Conservation (phyloP, 106 monocot species). For the Cymbidium sinense region DNA sequence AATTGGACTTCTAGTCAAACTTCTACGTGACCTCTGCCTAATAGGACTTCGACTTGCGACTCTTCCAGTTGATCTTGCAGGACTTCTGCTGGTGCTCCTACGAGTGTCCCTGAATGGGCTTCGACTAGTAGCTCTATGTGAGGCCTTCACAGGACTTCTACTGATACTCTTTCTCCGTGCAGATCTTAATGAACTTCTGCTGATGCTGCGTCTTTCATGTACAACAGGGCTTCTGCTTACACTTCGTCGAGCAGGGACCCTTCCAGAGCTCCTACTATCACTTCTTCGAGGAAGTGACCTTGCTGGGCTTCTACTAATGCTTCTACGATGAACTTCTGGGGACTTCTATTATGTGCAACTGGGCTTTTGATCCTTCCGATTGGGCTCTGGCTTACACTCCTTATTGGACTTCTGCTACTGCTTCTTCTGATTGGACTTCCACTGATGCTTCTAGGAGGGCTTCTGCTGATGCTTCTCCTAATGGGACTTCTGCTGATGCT, state of each 20-base stretch:
- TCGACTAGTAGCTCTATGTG: background rate
- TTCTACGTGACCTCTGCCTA: slow-evolving; percentile 34
- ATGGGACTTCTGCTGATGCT: slow-evolving; percentile 39
- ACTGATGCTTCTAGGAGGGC: slow-evolving; percentile 7
- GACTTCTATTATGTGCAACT: slow-evolving; percentile 21
- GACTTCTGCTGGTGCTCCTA: slow-evolving; percentile 19
- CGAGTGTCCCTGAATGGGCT: background rate
- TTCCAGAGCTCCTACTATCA: slow-evolving; percentile 32
- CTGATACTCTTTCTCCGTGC: slow-evolving; percentile 9
- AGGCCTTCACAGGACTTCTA: slow-evolving; percentile 20
- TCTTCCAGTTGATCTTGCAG: slow-evolving; percentile 31
- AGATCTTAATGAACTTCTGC: slow-evolving; percentile 28
- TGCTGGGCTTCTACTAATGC: slow-evolving; percentile 32
- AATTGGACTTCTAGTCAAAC: slow-evolving; percentile 34
- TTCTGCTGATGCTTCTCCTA: slow-evolving; percentile 16
- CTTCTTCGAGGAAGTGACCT: slow-evolving; percentile 34
- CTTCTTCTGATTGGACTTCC: slow-evolving; percentile 3
- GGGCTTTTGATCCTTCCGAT: slow-evolving; percentile 25
- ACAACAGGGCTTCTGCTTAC: slow-evolving; percentile 27
- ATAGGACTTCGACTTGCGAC: slow-evolving; percentile 39
- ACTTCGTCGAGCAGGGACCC: slow-evolving; percentile 16
- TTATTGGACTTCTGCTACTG: slow-evolving; percentile 21
- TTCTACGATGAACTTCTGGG: slow-evolving; percentile 23
- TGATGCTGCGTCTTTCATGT: slow-evolving; percentile 17
- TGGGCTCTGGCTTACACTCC: slow-evolving; percentile 22